Evolutionary conservation across 2,329 filamentous ascomycete genomes (phyloP).

Genomic region (Botrytis deweyae): DNA sequence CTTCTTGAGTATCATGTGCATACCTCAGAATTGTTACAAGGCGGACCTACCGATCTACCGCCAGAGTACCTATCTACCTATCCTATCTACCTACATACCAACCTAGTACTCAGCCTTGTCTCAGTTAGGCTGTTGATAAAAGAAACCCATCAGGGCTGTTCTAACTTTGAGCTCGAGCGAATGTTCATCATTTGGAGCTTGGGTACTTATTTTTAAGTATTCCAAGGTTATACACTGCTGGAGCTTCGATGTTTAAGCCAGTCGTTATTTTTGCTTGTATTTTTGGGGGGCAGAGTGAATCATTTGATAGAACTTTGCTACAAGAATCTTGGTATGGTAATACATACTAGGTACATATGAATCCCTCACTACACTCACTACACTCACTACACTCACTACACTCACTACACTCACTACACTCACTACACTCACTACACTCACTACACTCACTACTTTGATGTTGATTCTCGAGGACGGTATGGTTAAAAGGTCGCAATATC

Average conservation of each 20-base stretch:
- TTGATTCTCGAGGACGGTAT: neutral
- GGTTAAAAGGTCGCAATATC: neutral
- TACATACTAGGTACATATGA: neutral
- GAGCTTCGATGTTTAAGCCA: neutral
- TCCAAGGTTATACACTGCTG: neutral
- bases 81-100: neutral
- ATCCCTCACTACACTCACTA: neutral
- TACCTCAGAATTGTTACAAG: neutral
- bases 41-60: neutral
- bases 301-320: neutral
- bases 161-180: neutral
- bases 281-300: neutral
- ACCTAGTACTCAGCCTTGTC: neutral
- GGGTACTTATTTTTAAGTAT: neutral
- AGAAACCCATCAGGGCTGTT: neutral
- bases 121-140: neutral
- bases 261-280: neutral
- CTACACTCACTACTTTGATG: neutral
- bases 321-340: neutral
- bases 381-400: neutral
- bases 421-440: neutral
- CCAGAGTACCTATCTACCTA: no score
- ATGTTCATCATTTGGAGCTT: neutral
- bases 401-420: neutral
- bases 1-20: neutral